Base-by-base conservation (phyloP, 2,329 filamentous ascomycete species). In the Botrytis paeoniae region DNA sequence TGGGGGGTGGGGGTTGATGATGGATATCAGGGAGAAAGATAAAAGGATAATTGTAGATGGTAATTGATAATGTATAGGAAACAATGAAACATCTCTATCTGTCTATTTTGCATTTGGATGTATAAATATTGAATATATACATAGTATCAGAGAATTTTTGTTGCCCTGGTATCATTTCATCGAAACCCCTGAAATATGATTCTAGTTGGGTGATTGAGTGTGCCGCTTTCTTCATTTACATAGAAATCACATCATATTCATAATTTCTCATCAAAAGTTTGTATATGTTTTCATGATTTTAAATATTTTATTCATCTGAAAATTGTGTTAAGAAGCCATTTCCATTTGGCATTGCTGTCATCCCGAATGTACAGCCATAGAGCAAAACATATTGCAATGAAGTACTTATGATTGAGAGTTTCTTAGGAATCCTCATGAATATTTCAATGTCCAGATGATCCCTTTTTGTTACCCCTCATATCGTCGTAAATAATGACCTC, bases 301-400 rank as follows among this genome's bases (percentile, higher is more conserved):
- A 25, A 43, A 41, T 69, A 32, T 69, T 69, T 69, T 59, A 43
- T 69, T 57, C 51, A 32, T 69, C 35, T 32, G 51, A 69, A 59
- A 69, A 57, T 57, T 69, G 65, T 41, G 35, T 22, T 57, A 57
- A 14, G 51, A 32, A 32, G 65, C 48, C 65, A 69, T 69, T 69
- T 41, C 35, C 35, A 59, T 43, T 69, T 57, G 65, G 65, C 65
- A 69, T 69, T 69, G 48, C 65, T 69, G 65, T 57, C 65, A 69
- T 57, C 37, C 48, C 48, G 20, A 69, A 69, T 69, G 37, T 70
- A 39, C 57, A 70, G 69, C 41, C 69, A 70, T 48, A 64, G 57
- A 70, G 69, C 69, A 70, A 70, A 69, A 64, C 22, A 70, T 51
- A 61, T 35, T 63, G 69, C 54, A 14, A 64, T 70, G 25, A 51